Evolutionary conservation across 1,284 basidiomycete genomes (phyloP).

Genomic region (Tremellales sp.): DNA sequence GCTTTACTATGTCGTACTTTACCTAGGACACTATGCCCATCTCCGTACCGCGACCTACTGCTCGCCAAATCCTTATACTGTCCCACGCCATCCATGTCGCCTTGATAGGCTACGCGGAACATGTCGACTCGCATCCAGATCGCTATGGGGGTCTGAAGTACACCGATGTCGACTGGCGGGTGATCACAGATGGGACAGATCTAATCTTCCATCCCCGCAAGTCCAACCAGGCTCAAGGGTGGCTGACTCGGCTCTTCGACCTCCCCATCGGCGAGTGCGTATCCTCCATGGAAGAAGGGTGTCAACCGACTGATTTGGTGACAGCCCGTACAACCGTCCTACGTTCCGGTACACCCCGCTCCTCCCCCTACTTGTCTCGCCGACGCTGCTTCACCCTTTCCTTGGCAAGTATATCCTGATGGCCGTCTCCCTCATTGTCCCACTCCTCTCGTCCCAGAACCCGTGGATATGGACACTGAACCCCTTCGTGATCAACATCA

Average conservation of each 20-base stretch:
- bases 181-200: slow-evolving; percentile 77
- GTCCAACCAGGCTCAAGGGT: slow-evolving; percentile 58
- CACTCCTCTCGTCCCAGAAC: slow-evolving; percentile 63
- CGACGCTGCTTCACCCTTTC: slow-evolving; percentile 73
- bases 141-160: slow-evolving; percentile 64
- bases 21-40: no score
- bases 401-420: slow-evolving; percentile 91
- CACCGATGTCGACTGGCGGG: slow-evolving; percentile 94
- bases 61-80: slow-evolving; percentile 1
- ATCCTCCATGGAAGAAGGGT: background rate
- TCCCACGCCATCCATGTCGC: slow-evolving; percentile 31
- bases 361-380: slow-evolving; percentile 74
- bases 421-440: slow-evolving; percentile 76
- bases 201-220: slow-evolving; percentile 32
- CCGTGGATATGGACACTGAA: slow-evolving; percentile 72
- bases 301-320: background rate
- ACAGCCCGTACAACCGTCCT: slow-evolving; percentile 83
- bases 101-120: slow-evolving; percentile 37
- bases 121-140: slow-evolving; percentile 42
- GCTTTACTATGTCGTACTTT: no score
- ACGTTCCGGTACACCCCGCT: slow-evolving; percentile 98
- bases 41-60: background rate
- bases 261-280: slow-evolving; percentile 53
- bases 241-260: slow-evolving; percentile 52
- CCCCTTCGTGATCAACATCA: slow-evolving; percentile 92